Percentiles rank a stretch among this genome's conserved stretches.
Evolutionary conservation across 2,329 filamentous ascomycete genomes (phyloP).

Genomic region (Dendryphion nanum): DNA sequence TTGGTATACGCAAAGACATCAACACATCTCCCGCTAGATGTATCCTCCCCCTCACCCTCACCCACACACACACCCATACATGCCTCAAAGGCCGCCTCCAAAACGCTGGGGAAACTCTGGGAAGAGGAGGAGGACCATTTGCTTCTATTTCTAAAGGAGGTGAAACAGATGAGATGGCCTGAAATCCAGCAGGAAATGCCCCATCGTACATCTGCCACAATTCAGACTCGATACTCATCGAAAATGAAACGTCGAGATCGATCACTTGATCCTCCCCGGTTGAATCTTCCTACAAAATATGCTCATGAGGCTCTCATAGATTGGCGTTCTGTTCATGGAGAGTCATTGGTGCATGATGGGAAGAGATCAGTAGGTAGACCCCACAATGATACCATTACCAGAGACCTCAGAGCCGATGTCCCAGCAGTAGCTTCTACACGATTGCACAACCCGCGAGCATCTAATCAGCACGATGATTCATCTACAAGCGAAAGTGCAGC

Average conservation of each 20-base stretch:
- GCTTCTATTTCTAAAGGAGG: slow-evolving; percentile 43
- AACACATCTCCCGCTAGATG: no score
- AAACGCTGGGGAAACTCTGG: no score
- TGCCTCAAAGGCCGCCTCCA: no score
- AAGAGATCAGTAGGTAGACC: neutral
- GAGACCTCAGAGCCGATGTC: no score
- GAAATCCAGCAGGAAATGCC: slow-evolving; percentile 36
- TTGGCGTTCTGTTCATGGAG: slow-evolving; percentile 10
- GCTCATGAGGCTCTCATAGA: slow-evolving; percentile 23
- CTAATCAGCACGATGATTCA: slow-evolving; percentile 1
- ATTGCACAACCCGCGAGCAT: neutral
- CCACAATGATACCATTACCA: neutral
- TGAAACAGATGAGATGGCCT: slow-evolving; percentile 35
- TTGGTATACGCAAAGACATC: no score
- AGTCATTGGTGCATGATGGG: neutral
- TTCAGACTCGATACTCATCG: slow-evolving; percentile 29
- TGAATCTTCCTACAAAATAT: slow-evolving; percentile 24
- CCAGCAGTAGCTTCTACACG: neutral
- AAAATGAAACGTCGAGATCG: slow-evolving; percentile 25
- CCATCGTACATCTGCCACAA: slow-evolving; percentile 19
- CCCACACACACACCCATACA: no score
- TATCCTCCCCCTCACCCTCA: no score
- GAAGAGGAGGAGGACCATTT: slow-evolving; percentile 28
- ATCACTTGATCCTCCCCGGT: slow-evolving; percentile 18
- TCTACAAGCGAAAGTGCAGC: slow-evolving; percentile 16